Percentiles rank a stretch among this genome's conserved stretches.
phyloP scores from a whole-genome alignment of 352 stramenopile species.

The Globisporangium paddicum region DNA sequence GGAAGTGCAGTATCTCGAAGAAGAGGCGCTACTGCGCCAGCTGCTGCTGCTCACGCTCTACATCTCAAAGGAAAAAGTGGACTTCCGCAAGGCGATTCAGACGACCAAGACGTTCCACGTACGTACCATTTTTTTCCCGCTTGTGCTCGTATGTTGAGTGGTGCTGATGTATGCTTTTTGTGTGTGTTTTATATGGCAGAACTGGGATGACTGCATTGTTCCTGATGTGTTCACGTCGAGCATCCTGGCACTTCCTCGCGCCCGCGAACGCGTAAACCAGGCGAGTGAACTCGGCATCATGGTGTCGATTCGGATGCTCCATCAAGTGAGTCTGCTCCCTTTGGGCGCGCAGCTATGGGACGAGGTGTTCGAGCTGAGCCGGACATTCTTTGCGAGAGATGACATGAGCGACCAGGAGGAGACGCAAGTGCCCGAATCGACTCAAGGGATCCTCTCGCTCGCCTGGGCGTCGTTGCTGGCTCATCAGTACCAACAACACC shows the following conservation, averaged over 20 bases:
- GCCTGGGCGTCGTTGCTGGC: conserved; percentile 49
- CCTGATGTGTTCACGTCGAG: conserved; percentile 26
- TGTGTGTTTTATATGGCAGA: neutral
- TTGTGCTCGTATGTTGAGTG: neutral
- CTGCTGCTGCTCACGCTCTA: conserved; percentile 48
- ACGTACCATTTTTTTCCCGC: conserved; percentile 6
- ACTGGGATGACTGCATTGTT: conserved; percentile 29
- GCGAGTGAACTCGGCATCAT: conserved; percentile 33
- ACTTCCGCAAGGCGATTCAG: conserved; percentile 23
- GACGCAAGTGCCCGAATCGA: conserved; percentile 20
- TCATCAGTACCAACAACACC: conserved; percentile 25
- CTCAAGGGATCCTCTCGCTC: conserved; percentile 39
- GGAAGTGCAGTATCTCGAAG: conserved; percentile 55
- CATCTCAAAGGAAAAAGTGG: conserved; percentile 31
- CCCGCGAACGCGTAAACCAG: conserved; percentile 15
- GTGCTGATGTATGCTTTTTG: neutral
- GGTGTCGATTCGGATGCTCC: conserved; percentile 28
- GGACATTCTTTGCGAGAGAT: conserved; percentile 29
- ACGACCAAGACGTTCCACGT: conserved; percentile 32
- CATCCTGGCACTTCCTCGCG: conserved; percentile 11
- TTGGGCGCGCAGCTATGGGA: conserved; percentile 17
- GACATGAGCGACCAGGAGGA: conserved; percentile 4
- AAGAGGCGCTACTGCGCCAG: conserved; percentile 55
- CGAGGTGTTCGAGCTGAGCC: conserved; percentile 13
- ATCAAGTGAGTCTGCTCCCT: conserved; percentile 15